A percentile compares a stretch with the other conserved stretches of the same genome.
These are phyloP conservation scores for Poa pratensis DNA, from an alignment of 176 grass and related monocot genomes.

Conservation along the genomic window DNA sequence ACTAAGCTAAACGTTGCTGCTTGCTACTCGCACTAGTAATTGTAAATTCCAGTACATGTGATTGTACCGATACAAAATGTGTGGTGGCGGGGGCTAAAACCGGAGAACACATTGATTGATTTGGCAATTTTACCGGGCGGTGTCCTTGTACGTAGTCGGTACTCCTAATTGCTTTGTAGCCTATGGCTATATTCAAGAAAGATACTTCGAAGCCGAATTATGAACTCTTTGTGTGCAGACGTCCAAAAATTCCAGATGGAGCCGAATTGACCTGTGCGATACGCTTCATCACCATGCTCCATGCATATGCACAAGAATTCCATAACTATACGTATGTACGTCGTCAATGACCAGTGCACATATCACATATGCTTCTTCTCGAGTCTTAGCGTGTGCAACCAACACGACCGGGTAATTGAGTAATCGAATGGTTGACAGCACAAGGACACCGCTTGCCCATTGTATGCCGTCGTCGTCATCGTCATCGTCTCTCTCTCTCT, in stretches of 20 bases:
- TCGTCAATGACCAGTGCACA: background rate
- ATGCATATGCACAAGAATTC: background rate
- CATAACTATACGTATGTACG: background rate
- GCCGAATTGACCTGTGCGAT: conserved; percentile 17
- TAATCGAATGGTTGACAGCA: background rate
- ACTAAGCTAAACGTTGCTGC: background rate
- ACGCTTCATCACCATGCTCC: background rate
- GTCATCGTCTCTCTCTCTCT: too few species aligned
- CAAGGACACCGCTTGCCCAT: background rate
- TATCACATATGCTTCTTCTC: background rate
- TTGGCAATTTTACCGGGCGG: background rate
- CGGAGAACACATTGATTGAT: background rate
- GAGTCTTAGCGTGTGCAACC: background rate
- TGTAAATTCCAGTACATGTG: background rate
- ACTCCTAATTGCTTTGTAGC: background rate
- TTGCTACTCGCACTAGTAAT: background rate
- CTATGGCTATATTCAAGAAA: background rate
- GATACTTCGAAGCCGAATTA: background rate
- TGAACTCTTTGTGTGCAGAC: background rate
- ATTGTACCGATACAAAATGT: background rate
- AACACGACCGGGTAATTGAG: background rate
- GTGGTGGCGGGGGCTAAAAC: background rate
- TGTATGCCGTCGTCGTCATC: background rate
- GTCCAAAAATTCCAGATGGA: background rate
- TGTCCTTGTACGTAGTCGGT: background rate